Evolutionary conservation across 2,329 filamentous ascomycete species (phyloP).

Genomic region (Xylaria sp.): DNA sequence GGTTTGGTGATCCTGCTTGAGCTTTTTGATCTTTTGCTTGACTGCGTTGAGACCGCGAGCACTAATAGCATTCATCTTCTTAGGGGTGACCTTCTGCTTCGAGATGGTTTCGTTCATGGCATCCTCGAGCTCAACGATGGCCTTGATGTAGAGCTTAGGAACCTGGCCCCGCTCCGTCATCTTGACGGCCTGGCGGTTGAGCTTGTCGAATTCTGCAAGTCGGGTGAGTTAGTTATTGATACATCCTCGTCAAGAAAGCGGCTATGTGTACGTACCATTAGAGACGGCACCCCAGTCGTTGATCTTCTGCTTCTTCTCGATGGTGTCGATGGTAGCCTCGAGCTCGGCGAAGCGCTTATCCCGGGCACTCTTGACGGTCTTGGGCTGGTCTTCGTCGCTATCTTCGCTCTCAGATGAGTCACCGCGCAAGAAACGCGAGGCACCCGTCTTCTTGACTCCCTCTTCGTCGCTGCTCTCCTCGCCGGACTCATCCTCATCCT

Average conservation of each 20-base stretch:
- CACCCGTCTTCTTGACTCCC: constrained; percentile 73
- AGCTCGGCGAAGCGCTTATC: constrained; percentile 97
- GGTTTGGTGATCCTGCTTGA: constrained; percentile 91
- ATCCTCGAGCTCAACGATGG: constrained; percentile 92
- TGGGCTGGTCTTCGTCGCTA: constrained; percentile 86
- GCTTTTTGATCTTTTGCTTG: constrained; percentile 98
- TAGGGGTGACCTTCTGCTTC: constrained; percentile 94
- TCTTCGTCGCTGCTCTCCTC: constrained; percentile 72
- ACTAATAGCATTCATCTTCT: constrained; percentile 99
- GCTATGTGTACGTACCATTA: constrained; percentile 68
- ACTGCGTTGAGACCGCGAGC: constrained; percentile 94
- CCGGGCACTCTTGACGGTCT: constrained; percentile 95
- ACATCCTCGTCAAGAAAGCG: neutral
- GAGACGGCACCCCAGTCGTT: constrained; percentile 96
- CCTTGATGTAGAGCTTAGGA: constrained; percentile 93
- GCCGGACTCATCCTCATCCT: constrained; percentile 62
- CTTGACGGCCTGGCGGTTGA: constrained; percentile 87
- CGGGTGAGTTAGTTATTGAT: constrained; percentile 15
- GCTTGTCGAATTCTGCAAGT: constrained; percentile 85
- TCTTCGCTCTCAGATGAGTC: constrained; percentile 80
- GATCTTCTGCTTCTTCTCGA: constrained; percentile 98
- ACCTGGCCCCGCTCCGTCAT: constrained; percentile 79
- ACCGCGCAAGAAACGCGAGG: constrained; percentile 83
- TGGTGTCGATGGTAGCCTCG: constrained; percentile 86
- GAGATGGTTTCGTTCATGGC: constrained; percentile 91